Evolutionary conservation across 2,329 filamentous ascomycete species (phyloP).

Genomic region (Fusarium nematophilum): DNA sequence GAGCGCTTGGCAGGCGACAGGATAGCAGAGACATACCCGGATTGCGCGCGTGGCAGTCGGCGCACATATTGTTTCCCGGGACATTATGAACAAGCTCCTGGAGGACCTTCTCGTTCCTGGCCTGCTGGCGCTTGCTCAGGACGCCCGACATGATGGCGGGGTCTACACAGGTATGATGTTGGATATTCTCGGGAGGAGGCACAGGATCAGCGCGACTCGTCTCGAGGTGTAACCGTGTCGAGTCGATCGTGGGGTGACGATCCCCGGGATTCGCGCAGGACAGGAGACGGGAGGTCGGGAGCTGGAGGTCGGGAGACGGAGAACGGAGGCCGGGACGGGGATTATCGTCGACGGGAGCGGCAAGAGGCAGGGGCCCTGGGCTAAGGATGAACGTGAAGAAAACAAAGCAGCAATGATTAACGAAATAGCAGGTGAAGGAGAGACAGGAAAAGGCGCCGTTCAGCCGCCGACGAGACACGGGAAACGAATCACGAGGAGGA

Average conservation of each 20-base stretch:
- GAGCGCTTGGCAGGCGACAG: slow-evolving; percentile 6
- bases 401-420: slow-evolving; percentile 37
- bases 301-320: slow-evolving; percentile 21
- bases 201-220: slow-evolving; percentile 17
- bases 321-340: slow-evolving; percentile 24
- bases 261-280: slow-evolving; percentile 24
- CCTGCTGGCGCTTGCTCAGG: slow-evolving; percentile 96
- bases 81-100: slow-evolving; percentile 88
- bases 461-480: slow-evolving; percentile 24
- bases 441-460: slow-evolving; percentile 32
- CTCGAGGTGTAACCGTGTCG: slow-evolving; percentile 34
- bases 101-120: slow-evolving; percentile 91
- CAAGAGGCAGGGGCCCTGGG: slow-evolving; percentile 30
- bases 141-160: slow-evolving; percentile 71
- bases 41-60: slow-evolving; percentile 91
- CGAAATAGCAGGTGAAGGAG: slow-evolving; percentile 26
- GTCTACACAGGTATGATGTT: slow-evolving; percentile 5
- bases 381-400: slow-evolving; percentile 13
- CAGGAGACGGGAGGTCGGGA: slow-evolving; percentile 19
- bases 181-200: slow-evolving; percentile 7
- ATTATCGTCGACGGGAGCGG: slow-evolving; percentile 18
- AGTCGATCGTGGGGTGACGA: slow-evolving; percentile 26
- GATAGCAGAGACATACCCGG: slow-evolving; percentile 73
- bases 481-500: slow-evolving; percentile 26
- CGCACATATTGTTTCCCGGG: slow-evolving; percentile 91